Conservation (phyloP, 2,329 filamentous ascomycete genomes). For the Epichloe gansuensis region DNA sequence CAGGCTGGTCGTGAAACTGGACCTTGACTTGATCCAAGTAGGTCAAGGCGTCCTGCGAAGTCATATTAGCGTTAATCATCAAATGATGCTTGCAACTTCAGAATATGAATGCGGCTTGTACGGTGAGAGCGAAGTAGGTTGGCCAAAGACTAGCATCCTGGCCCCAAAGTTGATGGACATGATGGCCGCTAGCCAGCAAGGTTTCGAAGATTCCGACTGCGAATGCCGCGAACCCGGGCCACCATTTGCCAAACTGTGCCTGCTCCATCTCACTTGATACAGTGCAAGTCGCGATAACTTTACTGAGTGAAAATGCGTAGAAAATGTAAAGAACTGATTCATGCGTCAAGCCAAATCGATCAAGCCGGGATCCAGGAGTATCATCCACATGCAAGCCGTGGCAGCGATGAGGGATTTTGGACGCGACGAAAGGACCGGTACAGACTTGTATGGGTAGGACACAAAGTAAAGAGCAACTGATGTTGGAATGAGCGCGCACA, state of each 20-base stretch:
- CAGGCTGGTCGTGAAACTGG: conserved; percentile 89
- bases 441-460: neutral
- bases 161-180: no score
- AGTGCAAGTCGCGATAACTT: neutral
- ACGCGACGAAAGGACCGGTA: neutral
- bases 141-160: no score
- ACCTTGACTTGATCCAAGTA: conserved; percentile 98
- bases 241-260: neutral
- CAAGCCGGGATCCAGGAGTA: neutral
- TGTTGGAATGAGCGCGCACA: neutral
- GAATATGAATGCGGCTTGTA: no score
- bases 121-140: no score
- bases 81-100: no score
- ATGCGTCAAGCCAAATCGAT: neutral
- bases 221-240: no score
- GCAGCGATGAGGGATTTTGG: neutral
- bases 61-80: neutral
- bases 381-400: neutral
- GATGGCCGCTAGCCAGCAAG: no score
- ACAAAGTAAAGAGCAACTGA: neutral
- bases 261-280: neutral
- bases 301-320: neutral
- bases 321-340: neutral
- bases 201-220: no score
- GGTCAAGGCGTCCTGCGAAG: conserved; percentile 57